phyloP scores from a whole-genome alignment of 1,139 yeast genomes.

The Protomyces arabidopsidicola region DNA sequence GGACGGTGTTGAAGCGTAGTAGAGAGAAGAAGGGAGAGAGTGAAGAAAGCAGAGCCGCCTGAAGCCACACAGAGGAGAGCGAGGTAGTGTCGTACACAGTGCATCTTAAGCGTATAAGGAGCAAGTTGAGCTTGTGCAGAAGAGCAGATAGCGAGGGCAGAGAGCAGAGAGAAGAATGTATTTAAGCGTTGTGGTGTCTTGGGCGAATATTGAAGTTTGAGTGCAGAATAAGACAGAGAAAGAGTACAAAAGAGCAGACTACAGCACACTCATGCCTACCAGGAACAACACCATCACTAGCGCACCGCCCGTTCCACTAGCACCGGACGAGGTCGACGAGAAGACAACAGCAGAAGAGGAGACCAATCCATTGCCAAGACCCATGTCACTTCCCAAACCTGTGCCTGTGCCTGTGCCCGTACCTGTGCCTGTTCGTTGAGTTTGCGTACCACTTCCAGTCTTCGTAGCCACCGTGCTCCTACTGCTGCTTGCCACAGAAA shows the following conservation, averaged over 20 bases:
- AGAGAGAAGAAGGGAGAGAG: constrained; percentile 17
- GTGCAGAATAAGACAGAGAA: no score
- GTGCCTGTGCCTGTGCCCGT: not conserved
- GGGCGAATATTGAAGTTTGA: no score
- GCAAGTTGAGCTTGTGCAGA: no score
- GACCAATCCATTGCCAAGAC: not conserved
- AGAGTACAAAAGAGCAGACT: no score
- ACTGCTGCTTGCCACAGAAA: not conserved
- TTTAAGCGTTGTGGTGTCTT: no score
- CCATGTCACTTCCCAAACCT: not conserved
- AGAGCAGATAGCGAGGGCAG: not conserved
- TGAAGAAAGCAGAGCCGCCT: constrained; percentile 13
- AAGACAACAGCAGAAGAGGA: no score
- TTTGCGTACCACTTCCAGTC: not conserved
- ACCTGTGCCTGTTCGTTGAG: not conserved
- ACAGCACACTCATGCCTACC: no score
- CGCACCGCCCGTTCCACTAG: no score
- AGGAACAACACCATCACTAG: no score
- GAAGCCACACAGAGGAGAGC: constrained; percentile 1
- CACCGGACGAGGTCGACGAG: no score
- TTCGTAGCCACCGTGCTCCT: not conserved
- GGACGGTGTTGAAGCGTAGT: constrained; percentile 7
- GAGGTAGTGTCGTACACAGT: not conserved
- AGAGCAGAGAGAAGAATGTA: not conserved
- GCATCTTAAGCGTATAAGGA: not conserved